Evolutionary conservation across 345 rosid genomes (phyloP).

Genomic region (Ricinus communis): DNA sequence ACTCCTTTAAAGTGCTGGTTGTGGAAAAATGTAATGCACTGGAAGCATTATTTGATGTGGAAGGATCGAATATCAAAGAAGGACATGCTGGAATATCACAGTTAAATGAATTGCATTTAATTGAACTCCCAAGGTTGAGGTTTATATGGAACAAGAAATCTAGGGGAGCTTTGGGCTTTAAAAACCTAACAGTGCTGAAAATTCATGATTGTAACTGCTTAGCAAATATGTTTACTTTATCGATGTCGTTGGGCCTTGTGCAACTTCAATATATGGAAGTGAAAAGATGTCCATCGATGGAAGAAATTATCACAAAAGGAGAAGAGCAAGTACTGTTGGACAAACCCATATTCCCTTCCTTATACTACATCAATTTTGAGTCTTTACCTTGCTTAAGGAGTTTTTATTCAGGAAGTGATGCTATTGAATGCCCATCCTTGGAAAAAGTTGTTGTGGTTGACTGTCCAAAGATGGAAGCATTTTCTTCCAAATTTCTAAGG

Average conservation of each 20-base stretch:
- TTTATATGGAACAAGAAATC: not conserved
- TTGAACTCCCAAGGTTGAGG: not conserved
- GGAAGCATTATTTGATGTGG: slow-evolving; percentile 14
- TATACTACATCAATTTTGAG: slow-evolving; percentile 1
- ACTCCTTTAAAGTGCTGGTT: not conserved
- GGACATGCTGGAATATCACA: not conserved
- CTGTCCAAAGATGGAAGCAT: slow-evolving; percentile 1
- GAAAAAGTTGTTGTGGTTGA: not conserved
- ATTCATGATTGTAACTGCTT: slow-evolving; percentile 8
- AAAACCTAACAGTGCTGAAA: not conserved
- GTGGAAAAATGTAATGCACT: slow-evolving; percentile 11
- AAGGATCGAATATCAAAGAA: not conserved
- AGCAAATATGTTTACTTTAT: not conserved
- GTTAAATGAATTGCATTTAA: slow-evolving; percentile 11
- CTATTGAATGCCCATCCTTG: not conserved
- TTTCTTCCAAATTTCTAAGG: not conserved
- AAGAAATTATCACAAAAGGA: not conserved
- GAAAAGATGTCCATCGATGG: not conserved
- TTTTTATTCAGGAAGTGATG: slow-evolving; percentile 6
- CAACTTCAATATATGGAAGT: not conserved
- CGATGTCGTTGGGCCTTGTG: not conserved
- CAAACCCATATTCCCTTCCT: not conserved
- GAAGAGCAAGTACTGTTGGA: not conserved
- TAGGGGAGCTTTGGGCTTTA: slow-evolving; percentile 4
- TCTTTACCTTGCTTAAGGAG: not conserved